phyloP scores from a whole-genome alignment of 495 filamentous ascomycete species.

The Apiosordaria backusii region DNA sequence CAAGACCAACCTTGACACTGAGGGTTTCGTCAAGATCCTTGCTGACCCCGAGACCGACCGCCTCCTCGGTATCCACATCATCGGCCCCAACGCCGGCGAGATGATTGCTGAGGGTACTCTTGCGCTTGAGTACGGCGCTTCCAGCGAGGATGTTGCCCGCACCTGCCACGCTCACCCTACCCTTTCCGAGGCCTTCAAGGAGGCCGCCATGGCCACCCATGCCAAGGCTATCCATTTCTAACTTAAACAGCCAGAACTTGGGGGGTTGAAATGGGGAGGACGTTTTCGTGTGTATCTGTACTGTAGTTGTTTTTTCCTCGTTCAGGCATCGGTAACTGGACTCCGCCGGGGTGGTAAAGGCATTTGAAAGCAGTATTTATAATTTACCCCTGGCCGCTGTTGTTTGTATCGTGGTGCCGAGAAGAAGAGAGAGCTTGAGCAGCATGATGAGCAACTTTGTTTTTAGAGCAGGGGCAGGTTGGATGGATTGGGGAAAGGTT shows the following conservation, averaged over 20 bases:
- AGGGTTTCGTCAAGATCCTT: conserved; percentile 96
- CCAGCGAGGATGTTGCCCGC: conserved; percentile 88
- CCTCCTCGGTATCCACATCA: conserved; percentile 91
- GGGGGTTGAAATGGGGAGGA: neutral
- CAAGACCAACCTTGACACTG: conserved; percentile 97
- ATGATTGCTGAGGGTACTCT: conserved; percentile 98
- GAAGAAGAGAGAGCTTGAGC: neutral
- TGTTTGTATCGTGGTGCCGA: neutral
- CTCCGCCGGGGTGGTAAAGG: conserved; percentile 14
- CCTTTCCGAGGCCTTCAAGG: conserved; percentile 96
- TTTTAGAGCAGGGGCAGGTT: conserved; percentile 2
- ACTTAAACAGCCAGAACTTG: conserved; percentile 14
- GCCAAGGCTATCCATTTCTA: conserved; percentile 96
- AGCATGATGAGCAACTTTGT: neutral
- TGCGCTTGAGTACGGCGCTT: conserved; percentile 94
- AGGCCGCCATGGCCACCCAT: conserved; percentile 98
- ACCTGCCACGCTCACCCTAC: conserved; percentile 98
- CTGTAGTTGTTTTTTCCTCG: conserved; percentile 26
- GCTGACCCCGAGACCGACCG: conserved; percentile 95
- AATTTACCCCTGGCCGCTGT: conserved; percentile 4
- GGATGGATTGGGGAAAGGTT: conserved; percentile 10
- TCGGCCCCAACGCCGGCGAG: conserved; percentile 93
- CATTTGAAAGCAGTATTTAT: conserved; percentile 15
- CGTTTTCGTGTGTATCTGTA: conserved; percentile 27
- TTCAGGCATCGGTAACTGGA: conserved; percentile 26